Conservation (phyloP, 2,329 filamentous ascomycete genomes). For the Talaromyces amestolkiae region DNA sequence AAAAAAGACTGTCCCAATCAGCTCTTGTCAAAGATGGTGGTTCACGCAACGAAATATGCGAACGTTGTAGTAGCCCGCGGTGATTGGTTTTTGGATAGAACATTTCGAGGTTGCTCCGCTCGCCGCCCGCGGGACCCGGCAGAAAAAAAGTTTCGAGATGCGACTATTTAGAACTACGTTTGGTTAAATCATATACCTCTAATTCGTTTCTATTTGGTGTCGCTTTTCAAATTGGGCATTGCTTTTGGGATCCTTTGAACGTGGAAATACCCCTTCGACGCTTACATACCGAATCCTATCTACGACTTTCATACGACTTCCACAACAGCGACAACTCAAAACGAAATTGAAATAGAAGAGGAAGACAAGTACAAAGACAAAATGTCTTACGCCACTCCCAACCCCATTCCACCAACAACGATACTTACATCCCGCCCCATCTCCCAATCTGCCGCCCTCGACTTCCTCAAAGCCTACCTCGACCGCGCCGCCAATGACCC, state of each 20-base stretch:
- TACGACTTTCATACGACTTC: not conserved
- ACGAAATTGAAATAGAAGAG: not conserved
- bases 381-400: conserved; percentile 40
- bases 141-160: conserved; percentile 8
- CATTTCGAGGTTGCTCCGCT: conserved; percentile 10
- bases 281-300: not conserved
- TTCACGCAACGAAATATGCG: not conserved
- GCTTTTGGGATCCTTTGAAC: not conserved
- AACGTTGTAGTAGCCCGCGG: not conserved
- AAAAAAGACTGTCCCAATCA: not conserved
- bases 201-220: not conserved
- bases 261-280: not conserved
- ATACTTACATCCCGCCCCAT: conserved; percentile 37
- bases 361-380: conserved; percentile 17
- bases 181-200: not conserved
- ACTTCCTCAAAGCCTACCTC: conserved; percentile 45
- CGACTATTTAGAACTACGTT: not conserved
- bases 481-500: conserved; percentile 42
- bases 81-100: conserved; percentile 9
- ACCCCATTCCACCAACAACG: conserved; percentile 38
- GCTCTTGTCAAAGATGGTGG: not conserved
- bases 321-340: not conserved
- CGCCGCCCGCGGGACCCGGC: conserved; percentile 13
- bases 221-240: not conserved
- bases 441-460: conserved; percentile 39